These are phyloP conservation scores for Chondrus crispus DNA, from an alignment of 23 red algal species.

Conservation along the genomic window DNA sequence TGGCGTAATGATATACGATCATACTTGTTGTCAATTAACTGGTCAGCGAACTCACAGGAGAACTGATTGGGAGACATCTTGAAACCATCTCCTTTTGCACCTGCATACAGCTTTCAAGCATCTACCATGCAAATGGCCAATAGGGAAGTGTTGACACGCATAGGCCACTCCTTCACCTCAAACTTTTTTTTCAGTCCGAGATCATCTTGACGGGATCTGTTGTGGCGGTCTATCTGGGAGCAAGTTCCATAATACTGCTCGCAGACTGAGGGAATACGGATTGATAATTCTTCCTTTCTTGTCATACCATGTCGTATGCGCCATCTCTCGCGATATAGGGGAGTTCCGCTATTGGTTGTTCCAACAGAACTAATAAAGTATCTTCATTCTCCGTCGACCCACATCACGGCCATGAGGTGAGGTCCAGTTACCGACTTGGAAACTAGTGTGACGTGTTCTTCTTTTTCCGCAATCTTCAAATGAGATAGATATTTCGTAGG, in stretches of 20 bases:
- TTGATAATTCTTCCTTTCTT: not conserved
- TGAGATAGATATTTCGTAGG: not conserved
- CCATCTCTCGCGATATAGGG: not conserved
- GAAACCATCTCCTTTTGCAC: too few relatives aligned
- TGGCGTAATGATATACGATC: too few relatives aligned
- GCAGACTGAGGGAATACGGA: not conserved
- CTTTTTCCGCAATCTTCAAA: not conserved
- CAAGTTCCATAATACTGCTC: not conserved
- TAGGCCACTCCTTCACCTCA: not conserved
- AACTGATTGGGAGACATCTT: too few relatives aligned
- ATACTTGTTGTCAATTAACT: too few relatives aligned
- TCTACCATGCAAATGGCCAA: constrained; percentile 9
- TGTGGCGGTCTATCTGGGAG: constrained; percentile 19
- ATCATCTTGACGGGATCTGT: constrained; percentile 11
- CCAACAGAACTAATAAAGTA: not conserved
- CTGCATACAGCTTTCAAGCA: not conserved
- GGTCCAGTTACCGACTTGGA: not conserved
- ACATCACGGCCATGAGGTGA: constrained; percentile 14
- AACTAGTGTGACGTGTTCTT: not conserved
- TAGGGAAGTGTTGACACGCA: not conserved
- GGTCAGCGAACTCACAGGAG: too few relatives aligned
- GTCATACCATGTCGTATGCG: not conserved
- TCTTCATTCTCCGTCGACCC: constrained; percentile 11
- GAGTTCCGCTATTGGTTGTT: not conserved
- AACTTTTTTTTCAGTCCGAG: constrained; percentile 2